Evolutionary conservation across 179 eudicot genomes (phyloP), one percentile per base, ranked within the genome.

Genomic region (Sideroxylon spinosum): DNA sequence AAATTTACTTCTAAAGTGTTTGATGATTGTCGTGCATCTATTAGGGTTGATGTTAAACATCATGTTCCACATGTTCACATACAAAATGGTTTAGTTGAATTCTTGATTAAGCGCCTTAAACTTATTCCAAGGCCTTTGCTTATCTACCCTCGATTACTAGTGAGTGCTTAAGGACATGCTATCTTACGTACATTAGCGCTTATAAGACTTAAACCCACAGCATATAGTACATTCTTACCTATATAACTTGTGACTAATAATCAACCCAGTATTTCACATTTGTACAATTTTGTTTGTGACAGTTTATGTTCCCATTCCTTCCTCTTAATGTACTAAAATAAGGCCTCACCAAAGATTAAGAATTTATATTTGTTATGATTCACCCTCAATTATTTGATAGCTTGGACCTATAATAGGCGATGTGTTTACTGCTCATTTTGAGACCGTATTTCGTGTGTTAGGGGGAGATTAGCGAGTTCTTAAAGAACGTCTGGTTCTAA

Each of bases 251-350:
- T 37, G 4, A 11, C 0, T 55, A 17, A 4, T 12, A 3, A 55
- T 11, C 59, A 59, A 28, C 79, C 79, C 10, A 69, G 78, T 78
- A 78, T 77, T 20, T 67, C 79, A 16, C 81, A 78, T 16, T 14
- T 55, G 4, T 3, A 17, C 2, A 16, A 11, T 0, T 22, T 60
- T n/a, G 25, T 0, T 32, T 60, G 11, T 60, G 59, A n/a, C 17
- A 11, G 0, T 55, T 11, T 55, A 55, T 12, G 17, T 12, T 13
- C 17, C 13, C 17, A 76, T 32, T 32, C 37, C 37, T 32, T 32
- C 3, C 37, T 3, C 3, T 32, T 3, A 32, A 70, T 13, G 63
- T 7, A 60, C 75, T 25, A 75, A 71, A 13, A 67, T 73, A 68
- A 68, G 76, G 0, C 84, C 67, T 19, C 72, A 71, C 28, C 20